Evolutionary conservation across 2,329 filamentous ascomycete genomes (phyloP).

Genomic region (Pseudocercospora eumusae): DNA sequence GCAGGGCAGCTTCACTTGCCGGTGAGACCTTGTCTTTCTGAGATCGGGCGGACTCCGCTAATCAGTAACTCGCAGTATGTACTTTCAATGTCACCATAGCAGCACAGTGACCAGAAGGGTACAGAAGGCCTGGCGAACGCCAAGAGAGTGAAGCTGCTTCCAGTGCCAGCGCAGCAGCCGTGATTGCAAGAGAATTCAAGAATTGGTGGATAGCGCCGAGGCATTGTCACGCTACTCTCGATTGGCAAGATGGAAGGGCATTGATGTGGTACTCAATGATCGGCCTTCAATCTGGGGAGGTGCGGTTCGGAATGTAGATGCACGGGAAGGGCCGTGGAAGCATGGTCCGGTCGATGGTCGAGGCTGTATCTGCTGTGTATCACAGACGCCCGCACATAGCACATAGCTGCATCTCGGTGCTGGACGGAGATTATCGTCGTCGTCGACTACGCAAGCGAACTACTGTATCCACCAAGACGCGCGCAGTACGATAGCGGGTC

Average conservation of each 20-base stretch:
- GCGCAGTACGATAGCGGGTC: neutral
- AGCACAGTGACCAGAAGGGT: neutral
- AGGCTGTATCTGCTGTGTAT: constrained; percentile 17
- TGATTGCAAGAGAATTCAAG: constrained; percentile 3
- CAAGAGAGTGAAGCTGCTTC: constrained; percentile 1
- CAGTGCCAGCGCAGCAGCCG: constrained; percentile 19
- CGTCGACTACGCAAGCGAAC: constrained; percentile 13
- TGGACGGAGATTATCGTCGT: constrained; percentile 16
- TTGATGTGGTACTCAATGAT: constrained; percentile 18
- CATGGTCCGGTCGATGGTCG: constrained; percentile 12
- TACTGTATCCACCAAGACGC: constrained; percentile 10
- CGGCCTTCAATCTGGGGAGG: constrained; percentile 25
- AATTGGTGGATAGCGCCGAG: constrained; percentile 15
- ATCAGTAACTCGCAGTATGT: neutral
- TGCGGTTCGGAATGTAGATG: constrained; percentile 22
- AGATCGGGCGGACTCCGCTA: constrained; percentile 6
- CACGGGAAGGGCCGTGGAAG: constrained; percentile 25
- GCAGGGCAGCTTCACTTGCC: constrained; percentile 1
- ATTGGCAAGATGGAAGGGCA: constrained; percentile 9
- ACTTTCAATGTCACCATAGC: neutral
- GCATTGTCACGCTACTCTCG: constrained; percentile 15
- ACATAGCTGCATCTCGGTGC: constrained; percentile 5
- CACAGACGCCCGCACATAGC: neutral
- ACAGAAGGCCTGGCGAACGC: neutral
- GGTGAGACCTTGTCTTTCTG: constrained; percentile 4